Evolutionary conservation across 495 filamentous ascomycete species (phyloP), one percentile per base, ranked within the genome.

Genomic region (Cryomyces antarcticus): DNA sequence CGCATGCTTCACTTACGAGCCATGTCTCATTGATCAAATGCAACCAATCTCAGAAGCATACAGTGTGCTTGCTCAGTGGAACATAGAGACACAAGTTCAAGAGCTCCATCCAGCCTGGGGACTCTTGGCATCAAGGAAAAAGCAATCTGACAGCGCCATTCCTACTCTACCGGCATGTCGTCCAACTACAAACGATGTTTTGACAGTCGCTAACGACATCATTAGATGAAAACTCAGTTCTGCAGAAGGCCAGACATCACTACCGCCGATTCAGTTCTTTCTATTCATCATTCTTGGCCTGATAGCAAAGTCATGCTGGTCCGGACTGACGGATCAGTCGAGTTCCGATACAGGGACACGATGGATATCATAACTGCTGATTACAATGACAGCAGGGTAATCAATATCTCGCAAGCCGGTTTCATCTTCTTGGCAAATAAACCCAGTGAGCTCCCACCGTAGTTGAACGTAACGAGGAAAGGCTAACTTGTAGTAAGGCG

Each of bases 271-370:
- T 62, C 80, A 40, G 57, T 86, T n/a, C 54, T 88, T n/a, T 70
- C 69, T 0, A 62, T 85, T 10, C 69, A 75, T 10, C 12, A 36
- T 34, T 58, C 72, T 6, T 60, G 79, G 10, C 76, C 80, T 52
- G 70, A 24, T 24, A 24, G 76, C 37, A 74, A 75, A 34, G 80
- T 70, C 41, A 64, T 78, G 6, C 47, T 92, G 12, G 9, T 9
- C 33, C 77, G 77, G 41, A 78, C 77, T 49, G 84, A 89, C 50
- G 81, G 83, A 11, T 78, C 77, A 0, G 64, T 87, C 28, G 70
- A 84, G 41, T 82, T 86, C 55, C 75, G 82, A 39, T 77, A 89
- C 46, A 70, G 81, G 7, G 62, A 65, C 42, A 80, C 73, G 4
- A 74, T 89, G 74, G 58, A 66, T 1, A 60, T 72, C 33, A 65